phyloP scores from a whole-genome alignment of 768 basidiomycete genomes.

The Trametes cinnabarina region DNA sequence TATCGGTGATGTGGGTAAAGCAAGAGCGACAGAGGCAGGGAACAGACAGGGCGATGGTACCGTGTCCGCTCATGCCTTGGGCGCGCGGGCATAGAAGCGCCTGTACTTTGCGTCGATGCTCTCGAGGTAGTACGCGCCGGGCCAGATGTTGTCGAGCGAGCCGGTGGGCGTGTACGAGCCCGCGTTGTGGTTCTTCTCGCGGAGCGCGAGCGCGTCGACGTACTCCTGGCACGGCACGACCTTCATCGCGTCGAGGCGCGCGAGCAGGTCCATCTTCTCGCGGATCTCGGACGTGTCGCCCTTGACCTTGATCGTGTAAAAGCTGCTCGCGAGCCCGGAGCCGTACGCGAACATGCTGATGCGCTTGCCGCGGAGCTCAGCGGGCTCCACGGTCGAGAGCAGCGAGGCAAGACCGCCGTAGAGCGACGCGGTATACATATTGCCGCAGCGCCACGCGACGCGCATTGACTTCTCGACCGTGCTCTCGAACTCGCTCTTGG shows the following conservation, averaged over 20 bases:
- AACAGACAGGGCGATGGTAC: not conserved
- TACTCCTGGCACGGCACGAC: constrained; percentile 92
- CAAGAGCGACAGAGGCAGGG: not conserved
- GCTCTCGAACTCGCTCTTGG: constrained; percentile 69
- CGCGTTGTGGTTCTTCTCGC: constrained; percentile 95
- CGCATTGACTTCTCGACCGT: constrained; percentile 82
- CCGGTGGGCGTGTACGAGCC: constrained; percentile 83
- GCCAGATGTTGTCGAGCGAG: constrained; percentile 89
- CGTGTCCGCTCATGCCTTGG: constrained; percentile 25
- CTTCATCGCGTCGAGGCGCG: constrained; percentile 79
- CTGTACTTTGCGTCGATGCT: constrained; percentile 88
- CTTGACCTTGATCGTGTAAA: constrained; percentile 86
- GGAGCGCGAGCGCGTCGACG: constrained; percentile 86
- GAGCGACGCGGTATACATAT: constrained; percentile 97
- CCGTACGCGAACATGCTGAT: constrained; percentile 97
- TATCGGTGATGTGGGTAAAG: not conserved
- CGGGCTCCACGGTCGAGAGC: constrained; percentile 67
- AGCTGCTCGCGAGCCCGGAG: constrained; percentile 89
- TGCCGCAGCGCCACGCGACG: constrained; percentile 87
- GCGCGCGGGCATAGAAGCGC: constrained; percentile 71
- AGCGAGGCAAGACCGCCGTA: constrained; percentile 93
- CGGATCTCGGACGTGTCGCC: constrained; percentile 83
- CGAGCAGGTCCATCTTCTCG: constrained; percentile 76
- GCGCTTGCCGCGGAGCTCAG: constrained; percentile 75
- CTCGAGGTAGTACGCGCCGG: constrained; percentile 90